A percentile compares a stretch with the other conserved stretches of the same genome.
phyloP scores from a whole-genome alignment of 2,329 filamentous ascomycete species.

The Fusarium nelsonii region DNA sequence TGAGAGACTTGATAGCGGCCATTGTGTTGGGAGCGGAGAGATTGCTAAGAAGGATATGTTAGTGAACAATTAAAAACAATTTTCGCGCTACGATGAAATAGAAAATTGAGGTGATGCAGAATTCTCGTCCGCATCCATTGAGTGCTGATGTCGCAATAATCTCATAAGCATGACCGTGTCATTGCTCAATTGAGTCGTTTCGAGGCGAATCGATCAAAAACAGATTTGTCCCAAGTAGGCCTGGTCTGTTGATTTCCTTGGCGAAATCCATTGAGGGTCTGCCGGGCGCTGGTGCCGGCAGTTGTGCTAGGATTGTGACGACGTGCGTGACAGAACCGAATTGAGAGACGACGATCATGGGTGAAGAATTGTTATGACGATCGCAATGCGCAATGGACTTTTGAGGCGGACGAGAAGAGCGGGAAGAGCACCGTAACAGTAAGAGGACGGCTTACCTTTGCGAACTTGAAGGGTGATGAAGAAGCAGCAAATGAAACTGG shows the following conservation, averaged over 20 bases:
- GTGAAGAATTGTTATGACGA: slow-evolving; percentile 25
- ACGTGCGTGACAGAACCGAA: slow-evolving; percentile 22
- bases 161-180: slow-evolving; percentile 13
- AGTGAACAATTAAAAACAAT: slow-evolving; percentile 2
- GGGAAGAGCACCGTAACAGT: slow-evolving; percentile 11
- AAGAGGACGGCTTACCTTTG: slow-evolving; percentile 42
- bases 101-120: background rate
- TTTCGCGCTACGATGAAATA: slow-evolving; percentile 4
- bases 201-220: slow-evolving; percentile 4
- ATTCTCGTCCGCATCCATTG: slow-evolving; percentile 25
- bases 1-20: slow-evolving; percentile 57
- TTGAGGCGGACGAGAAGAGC: slow-evolving; percentile 13
- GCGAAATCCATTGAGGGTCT: slow-evolving; percentile 27
- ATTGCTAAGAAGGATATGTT: slow-evolving; percentile 40
- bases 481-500: slow-evolving; percentile 45
- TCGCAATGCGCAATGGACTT: slow-evolving; percentile 15
- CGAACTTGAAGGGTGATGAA: slow-evolving; percentile 50
- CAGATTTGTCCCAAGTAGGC: slow-evolving; percentile 2
- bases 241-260: slow-evolving; percentile 21
- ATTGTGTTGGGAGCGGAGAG: slow-evolving; percentile 53
- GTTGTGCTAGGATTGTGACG: slow-evolving; percentile 28
- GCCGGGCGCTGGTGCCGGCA: slow-evolving; percentile 15
- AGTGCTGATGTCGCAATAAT: slow-evolving; percentile 20
- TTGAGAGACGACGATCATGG: slow-evolving; percentile 20
- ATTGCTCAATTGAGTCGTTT: slow-evolving; percentile 27